These are phyloP conservation scores for Boletales sp. DNA, from an alignment of 768 basidiomycete species.

Conservation along the genomic window DNA sequence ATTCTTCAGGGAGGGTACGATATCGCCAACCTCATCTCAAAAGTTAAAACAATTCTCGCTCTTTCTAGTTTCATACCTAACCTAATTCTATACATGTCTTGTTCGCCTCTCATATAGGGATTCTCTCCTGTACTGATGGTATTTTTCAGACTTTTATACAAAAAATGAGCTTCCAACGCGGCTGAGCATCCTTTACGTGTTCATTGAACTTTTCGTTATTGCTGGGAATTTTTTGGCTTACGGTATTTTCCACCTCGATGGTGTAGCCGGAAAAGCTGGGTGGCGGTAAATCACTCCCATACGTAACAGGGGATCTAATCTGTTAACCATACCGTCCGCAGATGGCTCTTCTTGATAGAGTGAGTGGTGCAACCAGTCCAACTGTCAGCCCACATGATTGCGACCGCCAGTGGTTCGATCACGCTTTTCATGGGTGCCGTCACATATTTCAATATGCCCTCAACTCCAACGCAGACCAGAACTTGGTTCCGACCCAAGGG, in stretches of 20 bases:
- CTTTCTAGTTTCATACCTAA: constrained; percentile 50
- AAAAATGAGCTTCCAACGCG: constrained; percentile 49
- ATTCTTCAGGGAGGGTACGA: constrained; percentile 44
- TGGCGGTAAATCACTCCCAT: constrained; percentile 14
- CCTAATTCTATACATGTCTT: constrained; percentile 58
- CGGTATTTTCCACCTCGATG: constrained; percentile 43
- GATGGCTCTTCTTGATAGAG: constrained; percentile 39
- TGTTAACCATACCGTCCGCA: background rate
- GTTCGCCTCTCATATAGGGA: constrained; percentile 29
- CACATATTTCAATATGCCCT: constrained; percentile 58
- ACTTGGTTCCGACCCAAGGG: constrained; percentile 56
- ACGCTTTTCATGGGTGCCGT: constrained; percentile 50
- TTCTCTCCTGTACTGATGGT: background rate
- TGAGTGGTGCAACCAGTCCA: constrained; percentile 5
- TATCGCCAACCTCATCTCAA: background rate
- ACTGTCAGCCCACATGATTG: background rate
- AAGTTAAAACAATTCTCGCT: background rate
- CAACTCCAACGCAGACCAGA: constrained; percentile 58
- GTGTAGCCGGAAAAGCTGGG: constrained; percentile 9
- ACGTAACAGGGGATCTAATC: background rate
- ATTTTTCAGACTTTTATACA: constrained; percentile 44
- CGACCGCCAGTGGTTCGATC: constrained; percentile 22
- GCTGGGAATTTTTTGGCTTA: constrained; percentile 63
- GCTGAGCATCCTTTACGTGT: constrained; percentile 65
- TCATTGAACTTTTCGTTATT: constrained; percentile 52